Base-by-base conservation (phyloP, 2,329 filamentous ascomycete species). In the Arachnomyces sp. region DNA sequence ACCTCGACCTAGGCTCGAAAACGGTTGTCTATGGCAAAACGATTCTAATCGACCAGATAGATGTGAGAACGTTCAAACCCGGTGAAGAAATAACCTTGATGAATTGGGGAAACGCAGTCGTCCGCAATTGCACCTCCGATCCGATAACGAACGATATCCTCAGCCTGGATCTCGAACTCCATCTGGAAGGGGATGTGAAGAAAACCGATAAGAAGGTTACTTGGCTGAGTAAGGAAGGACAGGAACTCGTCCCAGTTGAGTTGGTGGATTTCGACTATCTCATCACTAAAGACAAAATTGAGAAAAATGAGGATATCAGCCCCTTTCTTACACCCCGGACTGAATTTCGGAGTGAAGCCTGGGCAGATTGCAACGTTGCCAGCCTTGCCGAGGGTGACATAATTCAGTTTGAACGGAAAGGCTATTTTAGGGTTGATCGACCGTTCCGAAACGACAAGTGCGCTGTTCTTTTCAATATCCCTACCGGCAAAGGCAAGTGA, bases 201-300 rank as follows among this genome's bases (percentile, higher is more conserved):
- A 83, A 86, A 58, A 96, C 90, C 0, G 81, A 87, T 57, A 95
- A 95, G 78, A 96, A 96, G 74, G 79, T 96, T 29, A 95, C 89
- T 1, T 96, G 90, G 90, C 71, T 96, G 35, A 82, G 86, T 1
- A 77, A 75, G 1, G 78, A 86, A 50, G 77, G 77, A 33, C 84
- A 90, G 67, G 77, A 84, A 43, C 75, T 95, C 1, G 73, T 94
- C 11, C 80, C 82, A 6, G 81, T 92, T 15, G 86, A 95, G 64
- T 75, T 95, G 8, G 90, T 89, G 66, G 88, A 95, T 52, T 96
- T 95, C 61, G 90, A 95, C 66, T 90, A 93, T 67, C 75, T 96
- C 36, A 84, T 96, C 58, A 93, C 84, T 44, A 96, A 95, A 74
- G 90, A 96, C 61, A 89, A 92, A 59, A 74, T 96, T 18, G 85